A percentile compares a stretch with the other conserved stretches of the same genome.
phyloP scores from a whole-genome alignment of 163 green algal genomes.

The Trebouxia gelatinosa region DNA sequence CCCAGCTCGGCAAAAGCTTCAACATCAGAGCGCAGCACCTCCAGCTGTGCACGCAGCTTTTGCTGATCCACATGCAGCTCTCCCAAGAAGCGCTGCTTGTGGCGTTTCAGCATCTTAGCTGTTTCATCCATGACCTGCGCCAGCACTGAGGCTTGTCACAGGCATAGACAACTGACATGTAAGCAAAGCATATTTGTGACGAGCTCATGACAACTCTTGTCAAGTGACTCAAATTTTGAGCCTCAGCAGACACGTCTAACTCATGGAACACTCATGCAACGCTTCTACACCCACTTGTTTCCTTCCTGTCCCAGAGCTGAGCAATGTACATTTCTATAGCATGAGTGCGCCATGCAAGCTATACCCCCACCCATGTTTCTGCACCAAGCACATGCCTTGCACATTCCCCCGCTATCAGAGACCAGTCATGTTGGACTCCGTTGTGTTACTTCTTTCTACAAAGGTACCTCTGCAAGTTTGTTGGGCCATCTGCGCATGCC shows the following conservation, averaged over 20 bases:
- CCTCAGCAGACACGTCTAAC: too few species aligned
- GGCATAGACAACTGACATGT: background rate
- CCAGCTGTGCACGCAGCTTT: slow-evolving; percentile 51
- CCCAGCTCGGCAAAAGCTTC: slow-evolving; percentile 32
- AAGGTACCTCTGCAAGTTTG: slow-evolving; percentile 40
- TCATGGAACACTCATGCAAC: background rate
- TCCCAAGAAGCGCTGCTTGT: slow-evolving; percentile 54
- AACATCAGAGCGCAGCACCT: slow-evolving; percentile 43
- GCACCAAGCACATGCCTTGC: too few species aligned
- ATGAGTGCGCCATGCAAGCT: background rate
- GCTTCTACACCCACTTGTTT: background rate
- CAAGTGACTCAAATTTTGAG: too few species aligned
- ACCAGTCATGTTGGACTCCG: background rate
- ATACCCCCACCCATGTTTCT: background rate
- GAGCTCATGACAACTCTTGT: too few species aligned
- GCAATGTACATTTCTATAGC: background rate
- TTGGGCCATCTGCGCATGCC: slow-evolving; percentile 58
- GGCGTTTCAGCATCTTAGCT: slow-evolving; percentile 37
- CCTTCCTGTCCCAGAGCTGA: background rate
- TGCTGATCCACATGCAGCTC: slow-evolving; percentile 65
- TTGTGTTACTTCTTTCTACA: too few species aligned
- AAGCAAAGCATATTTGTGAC: too few species aligned
- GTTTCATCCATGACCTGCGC: slow-evolving; percentile 42
- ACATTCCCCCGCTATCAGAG: too few species aligned
- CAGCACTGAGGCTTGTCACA: background rate